phyloP scores from a whole-genome alignment of 352 stramenopile species.

The Pythium biforme region DNA sequence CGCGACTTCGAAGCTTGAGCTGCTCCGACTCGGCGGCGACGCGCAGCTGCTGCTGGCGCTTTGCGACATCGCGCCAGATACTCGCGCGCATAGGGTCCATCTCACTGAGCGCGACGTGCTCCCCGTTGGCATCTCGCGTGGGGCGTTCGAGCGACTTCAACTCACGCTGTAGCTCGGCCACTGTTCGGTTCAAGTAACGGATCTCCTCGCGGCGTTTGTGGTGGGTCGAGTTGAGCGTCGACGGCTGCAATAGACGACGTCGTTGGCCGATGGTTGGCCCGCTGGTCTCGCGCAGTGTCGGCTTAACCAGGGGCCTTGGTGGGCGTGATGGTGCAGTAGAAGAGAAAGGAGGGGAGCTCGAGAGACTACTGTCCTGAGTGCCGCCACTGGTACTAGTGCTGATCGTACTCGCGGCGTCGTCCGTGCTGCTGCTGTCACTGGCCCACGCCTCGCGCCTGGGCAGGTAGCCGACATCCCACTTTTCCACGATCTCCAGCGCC shows the following conservation, averaged over 20 bases:
- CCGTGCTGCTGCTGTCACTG: neutral
- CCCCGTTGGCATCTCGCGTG: constrained; percentile 2
- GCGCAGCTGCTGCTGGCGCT: constrained; percentile 14
- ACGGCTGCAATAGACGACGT: constrained; percentile 16
- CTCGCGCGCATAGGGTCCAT: too few relatives aligned
- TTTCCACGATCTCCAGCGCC: constrained; percentile 12
- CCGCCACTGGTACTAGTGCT: neutral
- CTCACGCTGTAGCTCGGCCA: too few relatives aligned
- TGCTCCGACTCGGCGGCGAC: constrained; percentile 32
- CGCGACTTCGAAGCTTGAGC: constrained; percentile 14
- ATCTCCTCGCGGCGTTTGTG: constrained; percentile 26
- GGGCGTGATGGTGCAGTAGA: too few relatives aligned
- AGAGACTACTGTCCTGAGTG: too few relatives aligned
- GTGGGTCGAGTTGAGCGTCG: constrained; percentile 13
- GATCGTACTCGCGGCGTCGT: neutral
- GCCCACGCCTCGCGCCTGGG: neutral
- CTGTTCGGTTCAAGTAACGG: constrained; percentile 17
- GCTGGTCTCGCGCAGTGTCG: neutral
- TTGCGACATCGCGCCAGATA: constrained; percentile 22
- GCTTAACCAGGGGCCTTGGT: too few relatives aligned
- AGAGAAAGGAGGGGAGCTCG: too few relatives aligned
- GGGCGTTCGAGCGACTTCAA: too few relatives aligned
- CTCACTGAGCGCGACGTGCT: constrained; percentile 10
- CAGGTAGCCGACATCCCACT: neutral
- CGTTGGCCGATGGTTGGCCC: neutral